Evolutionary conservation across 2,329 filamentous ascomycete genomes (phyloP).

Genomic region (Biscogniauxia mediterranea): DNA sequence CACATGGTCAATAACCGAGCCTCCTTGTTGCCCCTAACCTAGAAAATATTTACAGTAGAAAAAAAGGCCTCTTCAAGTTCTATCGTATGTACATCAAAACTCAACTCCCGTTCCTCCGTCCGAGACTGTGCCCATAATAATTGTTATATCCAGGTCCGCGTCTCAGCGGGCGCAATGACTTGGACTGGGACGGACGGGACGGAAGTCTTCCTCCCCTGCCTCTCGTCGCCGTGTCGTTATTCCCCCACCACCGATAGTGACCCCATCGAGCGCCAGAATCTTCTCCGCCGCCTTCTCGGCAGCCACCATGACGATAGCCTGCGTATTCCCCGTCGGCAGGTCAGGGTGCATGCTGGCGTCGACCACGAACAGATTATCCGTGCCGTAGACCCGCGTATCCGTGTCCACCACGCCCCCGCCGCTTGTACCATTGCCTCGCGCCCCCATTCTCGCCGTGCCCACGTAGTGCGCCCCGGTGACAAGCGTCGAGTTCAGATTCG

Average conservation of each 20-base stretch:
- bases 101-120: background rate
- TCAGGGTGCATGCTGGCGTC: conserved; percentile 12
- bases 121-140: background rate
- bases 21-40: conserved; percentile 52
- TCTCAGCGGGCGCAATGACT: background rate
- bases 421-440: background rate
- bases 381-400: conserved; percentile 13
- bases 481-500: conserved; percentile 12
- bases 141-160: background rate
- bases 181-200: no score
- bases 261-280: conserved; percentile 24
- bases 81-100: background rate
- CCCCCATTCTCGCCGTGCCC: background rate
- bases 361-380: conserved; percentile 13
- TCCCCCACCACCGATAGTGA: background rate
- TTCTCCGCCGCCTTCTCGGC: conserved; percentile 44
- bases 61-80: no score
- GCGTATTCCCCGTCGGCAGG: conserved; percentile 14
- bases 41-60: no score
- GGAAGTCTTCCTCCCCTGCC: background rate
- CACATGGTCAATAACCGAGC: conserved; percentile 45
- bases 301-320: conserved; percentile 10
- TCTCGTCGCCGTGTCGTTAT: no score
- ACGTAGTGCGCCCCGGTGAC: conserved; percentile 13
- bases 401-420: conserved; percentile 1